These are phyloP conservation scores for Yamadazyma endophytica DNA, from an alignment of 805 yeast species.

Conservation along the genomic window DNA sequence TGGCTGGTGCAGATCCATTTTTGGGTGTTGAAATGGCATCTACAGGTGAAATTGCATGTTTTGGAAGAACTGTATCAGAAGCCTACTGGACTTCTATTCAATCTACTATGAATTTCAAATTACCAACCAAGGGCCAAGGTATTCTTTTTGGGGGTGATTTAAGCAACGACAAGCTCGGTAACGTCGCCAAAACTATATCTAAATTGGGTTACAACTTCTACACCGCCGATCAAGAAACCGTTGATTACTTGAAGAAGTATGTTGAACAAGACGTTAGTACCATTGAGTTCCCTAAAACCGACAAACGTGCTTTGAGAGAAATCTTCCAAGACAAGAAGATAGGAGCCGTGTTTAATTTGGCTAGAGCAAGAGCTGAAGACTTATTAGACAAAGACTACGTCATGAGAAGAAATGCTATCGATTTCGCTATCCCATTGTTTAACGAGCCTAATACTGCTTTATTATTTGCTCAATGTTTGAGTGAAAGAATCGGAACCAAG, in stretches of 20 bases:
- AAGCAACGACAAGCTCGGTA: conserved; percentile 62
- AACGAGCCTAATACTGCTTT: conserved; percentile 94
- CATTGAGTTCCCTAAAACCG: conserved; percentile 88
- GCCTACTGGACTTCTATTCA: conserved; percentile 98
- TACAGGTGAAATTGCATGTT: conserved; percentile 84
- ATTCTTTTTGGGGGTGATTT: conserved; percentile 93
- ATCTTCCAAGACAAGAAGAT: conserved; percentile 84
- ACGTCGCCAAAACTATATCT: conserved; percentile 65
- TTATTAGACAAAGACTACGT: conserved; percentile 87
- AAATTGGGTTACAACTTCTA: conserved; percentile 78
- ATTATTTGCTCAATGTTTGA: conserved; percentile 80
- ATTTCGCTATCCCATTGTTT: conserved; percentile 92
- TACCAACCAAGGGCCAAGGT: conserved; percentile 89
- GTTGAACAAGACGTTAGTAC: conserved; percentile 47
- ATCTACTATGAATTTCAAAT: conserved; percentile 93
- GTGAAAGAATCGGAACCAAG: conserved; percentile 57
- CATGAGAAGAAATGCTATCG: conserved; percentile 99
- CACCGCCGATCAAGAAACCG: conserved; percentile 71
- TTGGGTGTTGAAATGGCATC: conserved; percentile 99
- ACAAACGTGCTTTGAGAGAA: conserved; percentile 90
- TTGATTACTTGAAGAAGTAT: conserved; percentile 57
- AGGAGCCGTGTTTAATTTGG: conserved; percentile 87
- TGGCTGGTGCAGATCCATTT: conserved; percentile 97
- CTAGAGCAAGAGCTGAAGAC: conserved; percentile 82
- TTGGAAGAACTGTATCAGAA: conserved; percentile 79